Conservation (phyloP, 2,329 filamentous ascomycete species). For the Fusarium pseudograminearum region DNA sequence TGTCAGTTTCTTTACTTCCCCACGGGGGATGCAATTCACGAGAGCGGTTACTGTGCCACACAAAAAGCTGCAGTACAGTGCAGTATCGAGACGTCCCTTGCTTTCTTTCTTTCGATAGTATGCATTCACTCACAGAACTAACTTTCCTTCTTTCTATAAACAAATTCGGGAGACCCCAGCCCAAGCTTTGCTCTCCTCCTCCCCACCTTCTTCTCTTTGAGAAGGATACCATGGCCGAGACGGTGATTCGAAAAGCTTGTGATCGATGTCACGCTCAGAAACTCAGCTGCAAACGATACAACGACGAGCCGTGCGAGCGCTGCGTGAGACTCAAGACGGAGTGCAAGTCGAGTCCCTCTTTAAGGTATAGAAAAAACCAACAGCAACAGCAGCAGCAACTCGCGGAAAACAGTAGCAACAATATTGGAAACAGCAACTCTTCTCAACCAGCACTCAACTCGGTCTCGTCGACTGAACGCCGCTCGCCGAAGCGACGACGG, state of each 20-base stretch:
- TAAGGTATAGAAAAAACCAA: constrained; percentile 54
- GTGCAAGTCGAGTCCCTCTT: constrained; percentile 60
- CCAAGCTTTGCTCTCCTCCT: no score
- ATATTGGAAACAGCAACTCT: constrained; percentile 24
- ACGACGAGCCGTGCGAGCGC: constrained; percentile 57
- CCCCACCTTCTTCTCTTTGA: no score
- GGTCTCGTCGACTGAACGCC: constrained; percentile 39
- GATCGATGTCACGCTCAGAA: constrained; percentile 62
- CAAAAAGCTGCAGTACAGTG: constrained; percentile 16
- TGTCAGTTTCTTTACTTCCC: not conserved
- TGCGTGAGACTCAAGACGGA: constrained; percentile 57
- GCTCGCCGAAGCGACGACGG: constrained; percentile 55
- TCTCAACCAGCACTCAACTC: constrained; percentile 13
- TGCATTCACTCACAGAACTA: not conserved
- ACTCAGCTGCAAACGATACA: constrained; percentile 59
- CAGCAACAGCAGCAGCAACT: constrained; percentile 39
- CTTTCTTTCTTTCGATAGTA: not conserved
- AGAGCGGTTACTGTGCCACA: constrained; percentile 31
- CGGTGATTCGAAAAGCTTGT: constrained; percentile 58
- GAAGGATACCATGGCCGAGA: constrained; percentile 53
- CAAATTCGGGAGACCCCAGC: constrained; percentile 27
- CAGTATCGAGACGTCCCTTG: constrained; percentile 4
- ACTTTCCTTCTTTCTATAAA: constrained; percentile 25
- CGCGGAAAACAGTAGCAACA: constrained; percentile 21
- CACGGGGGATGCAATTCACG: not conserved